Evolutionary conservation across 2,329 filamentous ascomycete genomes (phyloP), one percentile per base, ranked within the genome.

Genomic region (Aaosphaeria pasadenensis): DNA sequence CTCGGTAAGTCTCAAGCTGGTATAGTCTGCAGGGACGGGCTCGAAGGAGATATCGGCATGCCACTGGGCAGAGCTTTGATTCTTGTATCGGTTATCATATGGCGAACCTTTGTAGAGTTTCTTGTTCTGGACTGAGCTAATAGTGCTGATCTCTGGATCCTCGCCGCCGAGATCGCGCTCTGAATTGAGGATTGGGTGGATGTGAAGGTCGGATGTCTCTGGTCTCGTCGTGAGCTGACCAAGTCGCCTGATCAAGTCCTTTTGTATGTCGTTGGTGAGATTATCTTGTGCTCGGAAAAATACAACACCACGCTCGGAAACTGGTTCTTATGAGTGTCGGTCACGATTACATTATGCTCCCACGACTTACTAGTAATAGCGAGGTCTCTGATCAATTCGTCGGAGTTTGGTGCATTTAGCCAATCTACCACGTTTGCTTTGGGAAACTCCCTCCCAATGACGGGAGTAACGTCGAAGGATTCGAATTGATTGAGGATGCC

Each of bases 1-100:
- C 39, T 48, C 13, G n/a, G 33, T 43, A 1, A 85, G 66, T 47
- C 81, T 75, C 30, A 87, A 70, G 1, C 79, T 72, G 0, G 82
- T 75, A 55, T 86, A 87, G 60, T 87, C 84, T 11, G 76, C 76
- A 0, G 84, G 84, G 5, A 80, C 70, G 0, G 77, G 77, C 69
- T 87, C 84, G 49, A 85, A 87, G 0, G 78, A 76, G 54, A 86
- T 85, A 51, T 86, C 83, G 1, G 77, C 78, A 57, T 80, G 77
- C 77, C 75, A 73, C 57, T 75, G 55, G 57, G 76, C 75, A 58
- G 77, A 48, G 59, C 71, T 49, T 54, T 47, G 40, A 24, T 9
- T 70, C 60, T 57, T 78, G 2, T 78, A 72, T 7, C 5, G n/a
- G 39, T 30, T 43, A 17, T 42, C 46, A 6, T 43, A 29, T 17